Base-by-base conservation (phyloP, 768 basidiomycete genomes). In the Tricholoma sp. region DNA sequence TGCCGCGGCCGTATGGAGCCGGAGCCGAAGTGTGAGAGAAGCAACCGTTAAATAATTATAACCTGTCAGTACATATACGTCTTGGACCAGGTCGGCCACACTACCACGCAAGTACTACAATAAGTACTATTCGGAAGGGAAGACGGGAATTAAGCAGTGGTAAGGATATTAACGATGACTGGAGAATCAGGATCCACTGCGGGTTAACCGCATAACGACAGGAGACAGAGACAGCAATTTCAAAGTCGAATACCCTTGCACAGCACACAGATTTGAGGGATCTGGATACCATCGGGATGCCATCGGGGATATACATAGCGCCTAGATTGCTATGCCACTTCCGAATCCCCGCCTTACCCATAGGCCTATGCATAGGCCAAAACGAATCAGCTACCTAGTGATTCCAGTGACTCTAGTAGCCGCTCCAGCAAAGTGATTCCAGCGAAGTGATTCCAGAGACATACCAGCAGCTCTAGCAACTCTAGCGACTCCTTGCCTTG, bases 181-280 rank as follows among this genome's bases (percentile, higher is more conserved):
- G 32, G 11, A 37, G 50, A 53, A 57, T 57, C 57, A 58, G 57
- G 53, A 58, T 54, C 53, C 53, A 54, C 53, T 17, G n/a, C 13
- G 24, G 24, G 48, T 44, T 20, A n/a, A n/a, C n/a, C n/a, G 51
- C 53, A 50, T 58, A 41, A 52, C 57, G 29, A 59, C 57, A 48
- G 53, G 54, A 54, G 18, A 59, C 39, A 37, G 28, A 50, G 47
- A 24, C 36, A 45, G 36, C 52, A 47, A 47, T 54, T 54, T 44
- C 34, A 45, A 50, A 44, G 28, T 20, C 13, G 24, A 32, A 42
- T 17, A 15, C 24, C 24, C 24, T 24, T 24, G 24, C 41, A 42
- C 17, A 42, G n/a, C 8, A 28, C 41, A 20, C 41, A 47, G 24
- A 47, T 47, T 47, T 29, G 10, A 29, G 45, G 45, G 28, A 49